A percentile compares a stretch with the other conserved stretches of the same genome.
Conservation (phyloP, 352 stramenopile species). For the Phytophthora kernoviae region DNA sequence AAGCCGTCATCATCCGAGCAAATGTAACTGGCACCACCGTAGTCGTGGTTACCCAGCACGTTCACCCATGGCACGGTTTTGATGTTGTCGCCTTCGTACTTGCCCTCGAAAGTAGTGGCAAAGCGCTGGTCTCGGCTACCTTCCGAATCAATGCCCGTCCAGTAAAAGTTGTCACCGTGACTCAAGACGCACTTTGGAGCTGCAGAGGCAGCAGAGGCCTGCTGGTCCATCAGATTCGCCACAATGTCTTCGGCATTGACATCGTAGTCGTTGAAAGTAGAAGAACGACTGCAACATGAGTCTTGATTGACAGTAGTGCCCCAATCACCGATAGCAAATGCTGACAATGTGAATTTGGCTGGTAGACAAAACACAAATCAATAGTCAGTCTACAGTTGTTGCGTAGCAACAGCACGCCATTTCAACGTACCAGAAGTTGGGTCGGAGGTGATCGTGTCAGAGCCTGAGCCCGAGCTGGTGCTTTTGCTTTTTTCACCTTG, state of each 20-base stretch:
- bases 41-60: constrained; percentile 83
- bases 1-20: constrained; percentile 52
- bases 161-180: constrained; percentile 88
- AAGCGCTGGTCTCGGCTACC: constrained; percentile 61
- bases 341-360: constrained; percentile 46
- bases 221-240: constrained; percentile 50
- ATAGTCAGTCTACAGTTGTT: background rate
- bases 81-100: constrained; percentile 61
- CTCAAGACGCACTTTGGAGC: constrained; percentile 67
- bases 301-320: constrained; percentile 47
- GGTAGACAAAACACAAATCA: background rate
- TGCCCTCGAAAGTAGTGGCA: constrained; percentile 67
- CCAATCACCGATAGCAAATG: constrained; percentile 71
- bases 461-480: constrained; percentile 19
- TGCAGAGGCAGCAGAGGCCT: constrained; percentile 41
- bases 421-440: constrained; percentile 39
- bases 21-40: constrained; percentile 73
- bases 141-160: constrained; percentile 64
- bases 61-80: constrained; percentile 72
- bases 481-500: constrained; percentile 35
- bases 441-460: constrained; percentile 47
- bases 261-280: constrained; percentile 52
- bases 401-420: background rate
- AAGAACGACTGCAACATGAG: constrained; percentile 53
- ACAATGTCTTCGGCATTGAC: constrained; percentile 57